A percentile compares a stretch with the other conserved stretches of the same genome.
phyloP scores from a whole-genome alignment of 2,329 filamentous ascomycete species.

The Tolypocladium pustulatum region DNA sequence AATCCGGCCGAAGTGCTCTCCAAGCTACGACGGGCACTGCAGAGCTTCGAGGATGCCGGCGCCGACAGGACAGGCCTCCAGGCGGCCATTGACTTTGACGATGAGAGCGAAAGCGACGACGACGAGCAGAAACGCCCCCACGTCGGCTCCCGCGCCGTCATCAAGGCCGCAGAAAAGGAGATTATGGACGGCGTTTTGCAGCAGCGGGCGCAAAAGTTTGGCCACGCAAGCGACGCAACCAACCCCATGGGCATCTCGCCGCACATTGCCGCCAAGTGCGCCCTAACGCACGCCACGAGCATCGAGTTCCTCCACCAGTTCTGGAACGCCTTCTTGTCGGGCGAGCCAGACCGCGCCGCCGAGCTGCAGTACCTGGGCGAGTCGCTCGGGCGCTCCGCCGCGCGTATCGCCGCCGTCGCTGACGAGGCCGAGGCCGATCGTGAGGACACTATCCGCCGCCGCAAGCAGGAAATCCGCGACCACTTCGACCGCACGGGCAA shows the following conservation, averaged over 20 bases:
- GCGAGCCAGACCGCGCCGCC: constrained; percentile 66
- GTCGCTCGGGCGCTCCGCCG: constrained; percentile 65
- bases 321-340: constrained; percentile 85
- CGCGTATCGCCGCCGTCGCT: constrained; percentile 72
- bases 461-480: constrained; percentile 61
- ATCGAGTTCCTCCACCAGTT: constrained; percentile 97
- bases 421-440: constrained; percentile 69
- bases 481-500: constrained; percentile 63
- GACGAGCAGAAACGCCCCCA: constrained; percentile 42
- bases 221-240: constrained; percentile 33
- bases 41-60: constrained; percentile 34
- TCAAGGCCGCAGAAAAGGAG: constrained; percentile 53
- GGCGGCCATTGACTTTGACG: constrained; percentile 54
- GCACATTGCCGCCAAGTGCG: constrained; percentile 47
- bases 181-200: constrained; percentile 55
- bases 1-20: constrained; percentile 58
- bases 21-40: constrained; percentile 52
- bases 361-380: constrained; percentile 78
- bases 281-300: constrained; percentile 77
- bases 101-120: constrained; percentile 59
- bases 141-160: constrained; percentile 60
- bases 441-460: constrained; percentile 51
- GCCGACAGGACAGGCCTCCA: constrained; percentile 49
- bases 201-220: constrained; percentile 48
- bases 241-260: constrained; percentile 44